Base-by-base conservation (phyloP, 805 yeast species). In the Jamesozyma piceae region DNA sequence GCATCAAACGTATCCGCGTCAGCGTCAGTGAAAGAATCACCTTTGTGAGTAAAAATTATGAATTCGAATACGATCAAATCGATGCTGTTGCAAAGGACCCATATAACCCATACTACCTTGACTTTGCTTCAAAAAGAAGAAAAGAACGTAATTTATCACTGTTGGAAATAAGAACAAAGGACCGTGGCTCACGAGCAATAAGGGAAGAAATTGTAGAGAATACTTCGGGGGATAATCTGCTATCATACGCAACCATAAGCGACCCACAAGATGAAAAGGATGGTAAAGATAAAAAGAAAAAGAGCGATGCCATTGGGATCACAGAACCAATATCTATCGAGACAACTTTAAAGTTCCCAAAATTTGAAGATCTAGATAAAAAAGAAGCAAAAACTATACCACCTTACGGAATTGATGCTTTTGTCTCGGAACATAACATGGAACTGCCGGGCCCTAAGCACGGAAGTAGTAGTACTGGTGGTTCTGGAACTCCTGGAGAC, bases 11-110 rank as follows among this genome's bases (percentile, higher is more conserved):
- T 49, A 69, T 84, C 37, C 73, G 77, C 45, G 71, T 84, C 39
- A 82, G 81, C 48, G 68, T 84, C 6, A 66, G 80, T 43, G 94
- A 84, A 53, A 73, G 78, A 47, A 71, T 81, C 8, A 75, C 85
- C 0, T 81, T 80, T 59, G 74, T 72, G 3, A 76, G 85, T 5
- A 76, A 73, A 46, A 74, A 75, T 51, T 58, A 73, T 48, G 69
- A 72, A 34, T 68, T 62, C 48, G 82, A 77, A 53, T 71, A 69
- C 39, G 86, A 80, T 42, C 76, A 72, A 36, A 74, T 75, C 5
- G 66, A 63, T 43, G 53, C 60, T 2, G 55, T 63, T 13, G 55
- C 62, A 4, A 54, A 60, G 26, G 67, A 63, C 39, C 62, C 62
- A 13, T 60, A 56, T 42, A 63, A 58, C 42, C 65, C 66, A 13